Percentiles rank a stretch among this genome's conserved stretches.
Conservation (phyloP, 441 rosid genomes). For the Melastoma candidum region DNA sequence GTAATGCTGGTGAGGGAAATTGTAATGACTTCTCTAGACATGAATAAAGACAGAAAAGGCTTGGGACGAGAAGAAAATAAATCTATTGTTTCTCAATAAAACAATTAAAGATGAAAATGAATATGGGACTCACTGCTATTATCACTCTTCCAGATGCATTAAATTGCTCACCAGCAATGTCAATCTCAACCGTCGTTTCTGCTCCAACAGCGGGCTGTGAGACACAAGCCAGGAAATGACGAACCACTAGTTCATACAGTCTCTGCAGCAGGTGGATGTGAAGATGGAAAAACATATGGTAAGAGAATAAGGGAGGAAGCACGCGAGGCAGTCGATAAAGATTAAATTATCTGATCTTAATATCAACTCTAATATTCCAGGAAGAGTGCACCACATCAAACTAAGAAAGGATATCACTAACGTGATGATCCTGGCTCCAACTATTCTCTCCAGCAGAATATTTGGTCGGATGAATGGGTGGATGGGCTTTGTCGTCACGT, state of each 20-base stretch:
- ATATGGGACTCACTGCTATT: constrained; percentile 57
- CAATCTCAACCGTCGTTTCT: constrained; percentile 86
- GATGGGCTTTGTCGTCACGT: constrained; percentile 97
- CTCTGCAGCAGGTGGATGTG: constrained; percentile 32
- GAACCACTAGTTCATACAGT: constrained; percentile 89
- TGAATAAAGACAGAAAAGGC: too few species aligned
- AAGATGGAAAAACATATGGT: too few species aligned
- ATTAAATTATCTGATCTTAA: too few species aligned
- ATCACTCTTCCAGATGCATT: constrained; percentile 85
- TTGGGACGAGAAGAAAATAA: too few species aligned
- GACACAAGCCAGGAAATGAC: constrained; percentile 94
- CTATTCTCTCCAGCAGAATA: constrained; percentile 72
- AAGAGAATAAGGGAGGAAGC: background rate
- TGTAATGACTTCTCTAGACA: too few species aligned
- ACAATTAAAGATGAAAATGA: background rate
- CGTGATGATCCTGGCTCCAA: constrained; percentile 93
- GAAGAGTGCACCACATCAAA: background rate
- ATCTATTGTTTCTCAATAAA: background rate
- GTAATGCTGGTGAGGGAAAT: too few species aligned
- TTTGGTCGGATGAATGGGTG: constrained; percentile 96
- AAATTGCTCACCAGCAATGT: constrained; percentile 87
- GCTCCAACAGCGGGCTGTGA: constrained; percentile 96
- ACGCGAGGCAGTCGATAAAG: background rate
- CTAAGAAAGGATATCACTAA: constrained; percentile 18
- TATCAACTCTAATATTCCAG: too few species aligned